Evolutionary conservation across 768 basidiomycete species (phyloP).

Genomic region (Pluteus cervinus): DNA sequence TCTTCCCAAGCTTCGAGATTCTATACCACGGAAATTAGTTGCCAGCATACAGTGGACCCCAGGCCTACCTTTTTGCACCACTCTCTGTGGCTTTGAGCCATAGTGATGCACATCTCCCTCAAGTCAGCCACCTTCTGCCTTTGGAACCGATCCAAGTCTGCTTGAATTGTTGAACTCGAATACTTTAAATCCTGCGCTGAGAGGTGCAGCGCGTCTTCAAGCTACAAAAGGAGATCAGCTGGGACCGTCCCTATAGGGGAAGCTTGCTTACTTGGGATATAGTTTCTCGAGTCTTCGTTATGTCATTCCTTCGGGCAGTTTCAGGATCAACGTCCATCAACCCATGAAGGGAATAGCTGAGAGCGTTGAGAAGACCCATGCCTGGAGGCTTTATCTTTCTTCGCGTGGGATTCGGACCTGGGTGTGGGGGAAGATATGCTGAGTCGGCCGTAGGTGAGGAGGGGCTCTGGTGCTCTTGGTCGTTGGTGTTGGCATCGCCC

Average conservation of each 20-base stretch:
- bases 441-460: slow-evolving; percentile 35
- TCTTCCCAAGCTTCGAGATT: slow-evolving; percentile 98
- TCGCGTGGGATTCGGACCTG: slow-evolving; percentile 64
- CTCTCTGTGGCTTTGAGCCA: slow-evolving; percentile 87
- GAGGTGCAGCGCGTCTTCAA: slow-evolving; percentile 92
- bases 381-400: slow-evolving; percentile 59
- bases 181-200: slow-evolving; percentile 94
- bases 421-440: slow-evolving; percentile 65
- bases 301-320: slow-evolving; percentile 86
- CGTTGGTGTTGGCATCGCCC: slow-evolving; percentile 17
- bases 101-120: slow-evolving; percentile 86
- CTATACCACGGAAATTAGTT: no score
- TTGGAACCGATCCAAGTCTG: slow-evolving; percentile 96
- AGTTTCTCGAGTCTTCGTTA: slow-evolving; percentile 89
- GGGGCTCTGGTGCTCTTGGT: slow-evolving; percentile 21
- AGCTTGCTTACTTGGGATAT: slow-evolving; percentile 79
- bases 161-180: slow-evolving; percentile 93
- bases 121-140: slow-evolving; percentile 97
- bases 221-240: slow-evolving; percentile 36
- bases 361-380: slow-evolving; percentile 83
- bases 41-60: no score
- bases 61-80: slow-evolving; percentile 97
- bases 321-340: slow-evolving; percentile 99
- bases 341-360: slow-evolving; percentile 92
- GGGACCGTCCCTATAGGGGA: not conserved